Percentiles rank a stretch among this genome's conserved stretches.
Conservation (phyloP, 2,329 filamentous ascomycete genomes). For the Cladophialophora bantiana region DNA sequence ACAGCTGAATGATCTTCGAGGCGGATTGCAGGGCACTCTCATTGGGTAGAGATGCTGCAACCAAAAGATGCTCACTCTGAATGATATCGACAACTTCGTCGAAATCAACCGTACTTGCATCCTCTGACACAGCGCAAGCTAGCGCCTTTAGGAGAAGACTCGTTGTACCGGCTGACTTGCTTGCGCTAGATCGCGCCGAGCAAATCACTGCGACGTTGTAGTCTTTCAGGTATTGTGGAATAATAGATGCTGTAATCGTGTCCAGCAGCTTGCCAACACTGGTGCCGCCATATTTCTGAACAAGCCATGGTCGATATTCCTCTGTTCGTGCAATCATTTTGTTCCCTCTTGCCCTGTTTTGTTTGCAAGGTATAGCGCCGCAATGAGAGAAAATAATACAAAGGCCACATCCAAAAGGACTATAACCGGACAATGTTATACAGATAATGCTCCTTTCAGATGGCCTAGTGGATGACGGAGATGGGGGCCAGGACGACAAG, state of each 20-base stretch:
- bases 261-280: conserved; percentile 22
- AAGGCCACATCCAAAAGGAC: not conserved
- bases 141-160: conserved; percentile 20
- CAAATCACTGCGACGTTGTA: conserved; percentile 19
- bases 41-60: conserved; percentile 2
- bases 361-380: not conserved
- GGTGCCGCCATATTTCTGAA: conserved; percentile 25
- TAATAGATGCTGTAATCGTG: conserved; percentile 16
- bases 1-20: not conserved
- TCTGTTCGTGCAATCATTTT: conserved; percentile 13
- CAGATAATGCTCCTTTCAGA: not conserved
- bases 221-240: conserved; percentile 13
- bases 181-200: conserved; percentile 16
- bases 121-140: conserved; percentile 11
- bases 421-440: conserved; percentile 3
- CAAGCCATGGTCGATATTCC: conserved; percentile 6
- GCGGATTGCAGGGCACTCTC: not conserved
- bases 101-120: conserved; percentile 6
- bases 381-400: not conserved
- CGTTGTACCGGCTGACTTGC: conserved; percentile 15
- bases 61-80: conserved; percentile 16
- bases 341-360: not conserved
- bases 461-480: not conserved
- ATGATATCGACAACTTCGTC: conserved; percentile 14
- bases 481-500: not conserved